A percentile compares a stretch with the other conserved stretches of the same genome.
Conservation (phyloP, 2,329 filamentous ascomycete genomes). For the Penicillium brevicompactum region DNA sequence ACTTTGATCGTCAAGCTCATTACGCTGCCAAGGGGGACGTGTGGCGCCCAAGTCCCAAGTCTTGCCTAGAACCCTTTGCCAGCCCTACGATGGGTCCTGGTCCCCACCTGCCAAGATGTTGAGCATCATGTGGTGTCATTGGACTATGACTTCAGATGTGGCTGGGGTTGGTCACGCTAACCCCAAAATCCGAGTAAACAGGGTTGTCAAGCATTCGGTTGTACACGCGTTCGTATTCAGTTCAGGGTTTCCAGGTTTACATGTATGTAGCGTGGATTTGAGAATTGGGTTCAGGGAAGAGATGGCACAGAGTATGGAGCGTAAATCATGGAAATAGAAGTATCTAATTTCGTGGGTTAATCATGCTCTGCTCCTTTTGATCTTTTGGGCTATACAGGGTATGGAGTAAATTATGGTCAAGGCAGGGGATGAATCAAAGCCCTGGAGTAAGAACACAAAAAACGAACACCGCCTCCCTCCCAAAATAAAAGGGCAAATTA, state of each 20-base stretch:
- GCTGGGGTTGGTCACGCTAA: background rate
- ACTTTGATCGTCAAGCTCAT: background rate
- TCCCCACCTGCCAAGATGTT: conserved; percentile 24
- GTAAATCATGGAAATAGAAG: too few species aligned
- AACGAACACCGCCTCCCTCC: too few species aligned
- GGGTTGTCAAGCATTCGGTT: background rate
- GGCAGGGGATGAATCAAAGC: too few species aligned
- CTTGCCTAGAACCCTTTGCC: conserved; percentile 12
- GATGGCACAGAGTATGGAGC: too few species aligned
- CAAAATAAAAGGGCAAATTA: too few species aligned
- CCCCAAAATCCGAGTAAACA: background rate
- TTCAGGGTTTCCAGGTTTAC: background rate
- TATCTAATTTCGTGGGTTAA: too few species aligned
- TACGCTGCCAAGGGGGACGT: background rate
- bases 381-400: too few species aligned
- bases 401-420: too few species aligned
- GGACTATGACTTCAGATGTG: conserved; percentile 19
- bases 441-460: too few species aligned
- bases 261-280: too few species aligned
- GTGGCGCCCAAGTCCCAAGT: conserved; percentile 12
- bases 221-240: background rate
- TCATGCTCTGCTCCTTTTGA: too few species aligned
- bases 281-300: background rate
- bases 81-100: conserved; percentile 19
- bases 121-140: conserved; percentile 5